A percentile compares a stretch with the other conserved stretches of the same genome.
Conservation (phyloP, 768 basidiomycete species). For the Suillus discolor region DNA sequence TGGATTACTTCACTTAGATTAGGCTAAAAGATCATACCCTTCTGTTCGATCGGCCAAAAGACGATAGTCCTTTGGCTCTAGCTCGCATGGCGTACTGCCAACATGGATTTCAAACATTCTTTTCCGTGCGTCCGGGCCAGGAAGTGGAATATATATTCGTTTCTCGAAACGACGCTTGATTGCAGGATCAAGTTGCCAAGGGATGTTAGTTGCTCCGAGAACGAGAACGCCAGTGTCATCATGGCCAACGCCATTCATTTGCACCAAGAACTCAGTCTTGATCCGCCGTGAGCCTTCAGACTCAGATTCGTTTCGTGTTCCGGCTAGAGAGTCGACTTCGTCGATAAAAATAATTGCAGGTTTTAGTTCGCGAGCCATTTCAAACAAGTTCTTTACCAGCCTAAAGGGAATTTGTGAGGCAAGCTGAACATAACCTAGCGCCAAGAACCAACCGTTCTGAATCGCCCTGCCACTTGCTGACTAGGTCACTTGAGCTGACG, state of each 20-base stretch:
- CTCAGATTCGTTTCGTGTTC: constrained; percentile 95
- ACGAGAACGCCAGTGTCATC: constrained; percentile 97
- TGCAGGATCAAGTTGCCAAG: constrained; percentile 96
- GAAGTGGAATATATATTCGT: constrained; percentile 97
- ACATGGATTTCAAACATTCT: constrained; percentile 98
- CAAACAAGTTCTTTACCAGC: constrained; percentile 93
- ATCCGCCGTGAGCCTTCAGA: constrained; percentile 96
- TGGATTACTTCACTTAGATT: background rate
- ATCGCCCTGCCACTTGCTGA: constrained; percentile 99
- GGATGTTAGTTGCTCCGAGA: constrained; percentile 97
- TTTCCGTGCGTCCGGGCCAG: constrained; percentile 87
- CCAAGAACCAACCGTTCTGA: constrained; percentile 76
- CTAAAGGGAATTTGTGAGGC: constrained; percentile 39
- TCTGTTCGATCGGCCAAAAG: constrained; percentile 84
- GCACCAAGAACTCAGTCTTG: constrained; percentile 97
- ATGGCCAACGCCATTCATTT: constrained; percentile 99
- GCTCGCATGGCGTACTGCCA: constrained; percentile 87
- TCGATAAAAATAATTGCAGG: constrained; percentile 99
- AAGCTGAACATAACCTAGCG: background rate
- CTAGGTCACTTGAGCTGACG: constrained; percentile 92
- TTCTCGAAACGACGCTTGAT: constrained; percentile 99
- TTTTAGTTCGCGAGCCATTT: constrained; percentile 94
- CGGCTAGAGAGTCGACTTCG: constrained; percentile 95
- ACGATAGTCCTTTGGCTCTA: constrained; percentile 78
- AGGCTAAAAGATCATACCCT: constrained; percentile 46